Evolutionary conservation across 228 moss, liverwort and hornwort species (phyloP).

Genomic region (Sphagnum fallax): DNA sequence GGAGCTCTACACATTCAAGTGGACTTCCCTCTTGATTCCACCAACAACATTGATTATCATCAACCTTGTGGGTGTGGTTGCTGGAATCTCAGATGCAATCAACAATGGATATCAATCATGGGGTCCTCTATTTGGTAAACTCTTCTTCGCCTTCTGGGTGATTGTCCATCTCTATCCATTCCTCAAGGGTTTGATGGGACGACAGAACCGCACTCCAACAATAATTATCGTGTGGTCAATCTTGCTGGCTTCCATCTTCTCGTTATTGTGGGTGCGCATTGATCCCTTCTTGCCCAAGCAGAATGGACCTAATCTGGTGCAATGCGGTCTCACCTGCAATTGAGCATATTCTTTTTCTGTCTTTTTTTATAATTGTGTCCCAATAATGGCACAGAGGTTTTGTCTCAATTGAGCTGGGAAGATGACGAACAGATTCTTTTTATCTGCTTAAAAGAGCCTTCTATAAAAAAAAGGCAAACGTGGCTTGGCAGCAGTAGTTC

Average conservation of each 20-base stretch:
- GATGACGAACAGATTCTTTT: background rate
- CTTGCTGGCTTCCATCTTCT: slow-evolving; percentile 79
- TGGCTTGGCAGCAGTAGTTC: background rate
- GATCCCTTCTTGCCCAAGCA: slow-evolving; percentile 53
- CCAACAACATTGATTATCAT: slow-evolving; percentile 71
- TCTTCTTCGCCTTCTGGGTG: slow-evolving; percentile 95
- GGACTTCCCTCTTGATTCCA: slow-evolving; percentile 66
- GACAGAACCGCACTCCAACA: slow-evolving; percentile 80
- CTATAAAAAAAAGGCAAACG: background rate
- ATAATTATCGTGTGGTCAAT: slow-evolving; percentile 86
- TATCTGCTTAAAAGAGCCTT: background rate
- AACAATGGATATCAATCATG: slow-evolving; percentile 82
- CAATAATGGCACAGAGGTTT: slow-evolving; percentile 3
- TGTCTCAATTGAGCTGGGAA: background rate
- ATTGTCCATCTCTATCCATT: slow-evolving; percentile 89
- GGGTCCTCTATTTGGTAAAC: slow-evolving; percentile 85
- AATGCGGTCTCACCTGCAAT: slow-evolving; percentile 60
- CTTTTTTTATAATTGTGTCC: background rate
- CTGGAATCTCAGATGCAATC: slow-evolving; percentile 78
- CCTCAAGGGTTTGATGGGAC: slow-evolving; percentile 85
- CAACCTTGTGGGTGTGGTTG: slow-evolving; percentile 82
- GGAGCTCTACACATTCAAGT: slow-evolving; percentile 70
- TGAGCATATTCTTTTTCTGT: slow-evolving; percentile 5
- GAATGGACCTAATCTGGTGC: slow-evolving; percentile 39
- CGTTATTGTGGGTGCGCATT: slow-evolving; percentile 72